Base-by-base conservation (phyloP, 495 filamentous ascomycete genomes). In the Aspergillus wentii region DNA sequence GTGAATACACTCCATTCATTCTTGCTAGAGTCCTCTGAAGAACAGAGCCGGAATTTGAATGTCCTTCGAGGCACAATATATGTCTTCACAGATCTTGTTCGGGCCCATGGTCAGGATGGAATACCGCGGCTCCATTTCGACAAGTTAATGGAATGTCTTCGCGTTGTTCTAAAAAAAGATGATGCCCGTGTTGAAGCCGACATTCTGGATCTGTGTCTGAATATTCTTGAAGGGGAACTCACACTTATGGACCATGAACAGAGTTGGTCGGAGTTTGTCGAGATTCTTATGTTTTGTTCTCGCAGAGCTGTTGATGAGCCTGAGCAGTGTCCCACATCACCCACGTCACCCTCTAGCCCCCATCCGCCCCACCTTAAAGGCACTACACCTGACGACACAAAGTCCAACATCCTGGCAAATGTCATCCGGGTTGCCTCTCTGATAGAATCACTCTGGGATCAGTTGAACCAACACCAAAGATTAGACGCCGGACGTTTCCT, bases 11-110 rank as follows among this genome's bases (percentile, higher is more conserved):
- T 91, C 8, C 67, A 85, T 37, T 71, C 76, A 37, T 79, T 85
- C 25, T 49, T 88, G 37, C 60, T 72, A 38, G 70, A 71, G 20
- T 67, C 72, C 34, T 58, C 69, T 10, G 54, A 61, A 22, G 65
- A 72, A 31, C 48, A 57, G 10, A 59, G 59, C 30, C 75, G 73
- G 40, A 81, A 76, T 39, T 71, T 74, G 36, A 80, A 83, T 38
- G 66, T 80, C 22, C 64, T 85, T 6, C 76, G 83, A 27, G 84
- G 85, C 2, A 75, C 83, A 1, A 62, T 89, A 15, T 78, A 79
- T 30, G 75, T 85, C 9, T 70, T 91, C 29, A 75, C 76, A 18
- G 85, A 83, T 36, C 60, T 71, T 27, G 48, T 67, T 31, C 61
- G 62, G 29, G 62, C 72, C 74, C 42, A 72, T 74, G 37, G 72